Base-by-base conservation (phyloP, 495 filamentous ascomycete species). In the Physcia stellaris region DNA sequence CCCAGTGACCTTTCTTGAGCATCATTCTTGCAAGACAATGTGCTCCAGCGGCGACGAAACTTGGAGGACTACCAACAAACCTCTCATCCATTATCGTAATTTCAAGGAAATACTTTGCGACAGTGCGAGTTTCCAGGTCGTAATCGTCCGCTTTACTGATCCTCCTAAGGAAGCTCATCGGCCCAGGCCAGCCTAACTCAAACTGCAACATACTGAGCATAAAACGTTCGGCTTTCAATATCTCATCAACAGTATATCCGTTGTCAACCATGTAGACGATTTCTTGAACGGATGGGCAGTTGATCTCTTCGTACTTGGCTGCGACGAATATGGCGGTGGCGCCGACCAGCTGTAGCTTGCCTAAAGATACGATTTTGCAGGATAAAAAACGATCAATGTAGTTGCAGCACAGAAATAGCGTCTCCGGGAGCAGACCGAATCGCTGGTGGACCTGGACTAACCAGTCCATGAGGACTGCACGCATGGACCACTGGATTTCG, bases 401-500 rank as follows among this genome's bases (percentile, higher is more conserved):
- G 63, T 98, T 96, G 55, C 87, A 81, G 44, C 75, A 80, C 30
- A 96, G 71, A 61, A 92, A 96, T 5, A 98, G 64, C 0, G 90
- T 98, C 65, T 98, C 92, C 5, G 90, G 90, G 2, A 94, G 75
- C 10, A 96, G 70, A 17, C 68, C 68, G 63, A 98, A 96, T 31
- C 92, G 84, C 48, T 77, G 71, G 52, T 98, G 90, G 16, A 98
- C 90, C 55, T 96, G 88, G 29, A 95, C 79, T 7, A 98, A 68
- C 90, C 90, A 98, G 56, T 96, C 92, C 79, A 96, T 93, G 37
- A 98, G 75, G 31, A 96, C 84, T 7, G 88, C 77, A 32, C 90
- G 84, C 88, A 95, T 95, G 0, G 88, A 94, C 92, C 92, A 96
- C 56, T 93, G 85, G 39, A 98, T 88, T 57, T 96, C 87, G n/a